A percentile compares a stretch with the other conserved stretches of the same genome.
These are phyloP conservation scores for Pterulicium gracile DNA, from an alignment of 1,284 basidiomycete species.

Conservation along the genomic window DNA sequence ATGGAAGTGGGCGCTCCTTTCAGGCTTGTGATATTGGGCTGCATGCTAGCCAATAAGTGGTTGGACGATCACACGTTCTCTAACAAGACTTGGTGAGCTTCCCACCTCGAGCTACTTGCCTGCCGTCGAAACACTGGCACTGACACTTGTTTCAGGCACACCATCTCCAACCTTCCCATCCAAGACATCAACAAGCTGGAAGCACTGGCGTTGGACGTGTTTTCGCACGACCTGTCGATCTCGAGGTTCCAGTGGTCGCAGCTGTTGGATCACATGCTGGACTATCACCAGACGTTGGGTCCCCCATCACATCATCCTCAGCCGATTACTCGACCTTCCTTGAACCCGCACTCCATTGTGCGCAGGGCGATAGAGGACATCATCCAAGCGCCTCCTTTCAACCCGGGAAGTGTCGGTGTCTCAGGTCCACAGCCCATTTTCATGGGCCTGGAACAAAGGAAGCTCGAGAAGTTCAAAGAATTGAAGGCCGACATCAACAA, in stretches of 20 bases:
- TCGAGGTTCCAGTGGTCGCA: conserved; percentile 49
- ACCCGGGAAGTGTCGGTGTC: conserved; percentile 13
- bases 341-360: conserved; percentile 55
- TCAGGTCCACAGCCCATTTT: conserved; percentile 51
- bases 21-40: conserved; percentile 69
- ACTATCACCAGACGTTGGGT: conserved; percentile 51
- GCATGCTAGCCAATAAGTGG: conserved; percentile 88
- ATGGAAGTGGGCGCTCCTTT: conserved; percentile 53
- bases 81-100: conserved; percentile 79
- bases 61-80: conserved; percentile 88
- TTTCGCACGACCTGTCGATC: conserved; percentile 59
- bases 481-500: conserved; percentile 34
- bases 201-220: conserved; percentile 55
- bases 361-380: conserved; percentile 62
- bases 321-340: conserved; percentile 68
- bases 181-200: conserved; percentile 60
- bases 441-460: conserved; percentile 53
- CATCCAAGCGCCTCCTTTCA: conserved; percentile 32
- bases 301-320: conserved; percentile 42
- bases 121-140: conserved; percentile 6
- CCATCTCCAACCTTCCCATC: conserved; percentile 64
- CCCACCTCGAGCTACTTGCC: conserved; percentile 6
- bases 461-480: conserved; percentile 35
- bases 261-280: conserved; percentile 55
- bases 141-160: conserved; percentile 44